Percentiles rank a stretch among this genome's conserved stretches.
These are phyloP conservation scores for Cercospora sp. DNA, from an alignment of 2,329 filamentous ascomycete genomes.

Conservation along the genomic window DNA sequence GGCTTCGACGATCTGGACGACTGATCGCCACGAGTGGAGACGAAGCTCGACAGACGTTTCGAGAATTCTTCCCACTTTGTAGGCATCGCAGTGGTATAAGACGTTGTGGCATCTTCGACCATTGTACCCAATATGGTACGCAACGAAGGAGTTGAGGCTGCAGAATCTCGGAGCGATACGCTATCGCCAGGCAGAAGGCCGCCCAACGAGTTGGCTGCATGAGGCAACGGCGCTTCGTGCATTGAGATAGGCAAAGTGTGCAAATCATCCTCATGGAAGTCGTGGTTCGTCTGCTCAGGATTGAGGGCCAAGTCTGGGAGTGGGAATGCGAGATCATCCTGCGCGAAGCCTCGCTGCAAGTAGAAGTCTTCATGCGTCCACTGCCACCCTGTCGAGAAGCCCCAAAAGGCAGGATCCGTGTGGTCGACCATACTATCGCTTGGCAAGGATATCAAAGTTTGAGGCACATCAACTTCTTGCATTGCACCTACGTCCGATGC, in stretches of 20 bases:
- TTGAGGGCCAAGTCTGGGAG: neutral
- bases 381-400: conserved; percentile 16
- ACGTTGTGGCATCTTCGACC: neutral
- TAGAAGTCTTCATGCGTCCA: conserved; percentile 22
- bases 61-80: conserved; percentile 23
- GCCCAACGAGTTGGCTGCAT: conserved; percentile 14
- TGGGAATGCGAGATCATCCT: neutral
- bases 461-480: neutral
- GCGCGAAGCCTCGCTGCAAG: conserved; percentile 9
- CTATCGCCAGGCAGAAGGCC: conserved; percentile 17
- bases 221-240: conserved; percentile 1
- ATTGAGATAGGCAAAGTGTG: neutral
- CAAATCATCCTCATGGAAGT: neutral
- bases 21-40: neutral
- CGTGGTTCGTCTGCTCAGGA: neutral
- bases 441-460: neutral
- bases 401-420: neutral
- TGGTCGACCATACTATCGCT: neutral
- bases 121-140: neutral
- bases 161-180: neutral
- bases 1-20: neutral
- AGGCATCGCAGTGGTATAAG: conserved; percentile 13
- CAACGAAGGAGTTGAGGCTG: neutral
- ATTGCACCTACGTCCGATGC: neutral
- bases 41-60: conserved; percentile 21